Evolutionary conservation across 768 basidiomycete genomes (phyloP), one percentile per base, ranked within the genome.

Genomic region (Auriscalpium microsporum): DNA sequence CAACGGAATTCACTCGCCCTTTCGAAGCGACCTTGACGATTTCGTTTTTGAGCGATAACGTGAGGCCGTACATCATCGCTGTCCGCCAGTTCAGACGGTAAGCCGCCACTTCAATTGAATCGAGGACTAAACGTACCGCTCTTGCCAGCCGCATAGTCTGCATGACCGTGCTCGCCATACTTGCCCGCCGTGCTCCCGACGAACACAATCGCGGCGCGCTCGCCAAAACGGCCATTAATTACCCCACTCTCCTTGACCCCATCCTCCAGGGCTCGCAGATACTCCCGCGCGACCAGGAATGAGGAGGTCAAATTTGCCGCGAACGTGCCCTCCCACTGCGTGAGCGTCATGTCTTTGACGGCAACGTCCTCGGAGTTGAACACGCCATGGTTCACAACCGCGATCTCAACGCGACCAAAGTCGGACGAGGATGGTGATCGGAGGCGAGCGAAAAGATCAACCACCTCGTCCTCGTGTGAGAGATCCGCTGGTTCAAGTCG

Each of bases 21-120:
- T 68, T 74, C 0, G 86, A 83, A 0, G 86, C 86, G 56, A 88
- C 78, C 68, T 80, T 80, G 46, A 90, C 87, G 53, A 89, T 87
- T 68, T 90, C 87, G 66, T 89, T 90, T 70, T 90, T 89, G 60
- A 89, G 73, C 5, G 81, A 73, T 61, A 83, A 68, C 4, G 78
- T 79, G 36, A 89, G 64, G 1, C 86, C 88, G 58, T 86, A 83
- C 86, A 87, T 87, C 72, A 86, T 75, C 5, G 79, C 85, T 85
- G 17, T 16, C 28, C 28, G 28, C 28, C 28, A 36, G 48, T 21
- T 13, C 21, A 40, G 9, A 52, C 28, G 8, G 21, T 17, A 44
- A 5, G 6, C 28, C 19, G 3, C 13, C 51, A 28, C 21, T 1
- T 3, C 8, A 10, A 10, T n/a, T 16, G 4, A 45, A 28, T 38